Base-by-base conservation (phyloP, 306 rosid species). In the Vigna mungo region DNA sequence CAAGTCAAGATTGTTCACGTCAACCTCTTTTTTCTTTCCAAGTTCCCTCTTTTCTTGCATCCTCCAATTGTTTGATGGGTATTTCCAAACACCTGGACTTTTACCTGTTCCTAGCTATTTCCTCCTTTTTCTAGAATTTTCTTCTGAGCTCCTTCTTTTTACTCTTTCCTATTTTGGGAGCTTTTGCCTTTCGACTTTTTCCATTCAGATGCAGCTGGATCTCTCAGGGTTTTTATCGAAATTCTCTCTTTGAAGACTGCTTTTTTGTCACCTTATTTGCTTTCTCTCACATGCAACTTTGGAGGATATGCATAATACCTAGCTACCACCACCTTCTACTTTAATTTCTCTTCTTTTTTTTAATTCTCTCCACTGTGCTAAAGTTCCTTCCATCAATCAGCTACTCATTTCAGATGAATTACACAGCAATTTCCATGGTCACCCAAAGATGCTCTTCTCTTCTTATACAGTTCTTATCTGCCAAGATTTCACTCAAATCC, bases 201-300 rank as follows among this genome's bases (percentile, higher is more conserved):
- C 3, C 70, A 61, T 70, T 71, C 71, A 21, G 74, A 64, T 70
- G 81, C 67, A 25, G 53, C 58, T 69, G 65, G 84, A 84, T 84
- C 87, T 76, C 78, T 66, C 16, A 12, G 63, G 17, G 9, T 78
- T 34, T 77, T 37, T 72, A 13, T 62, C 37, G 14, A 34, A 71
- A 82, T 77, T 82, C 82, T 77, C 21, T 59, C 37, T 66, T 25
- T 66, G 8, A 15, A 58, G 1, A 63, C n/a, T 58, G 39, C 23
- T 81, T 41, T 67, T 71, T 71, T 18, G 30, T 47, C 30, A 37
- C 54, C 43, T 58, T 74, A 20, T 71, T 60, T 75, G 15, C 44
- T 74, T n/a, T 76, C 63, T 48, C 75, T 84, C 25, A 70, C 82
- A 80, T 80, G 77, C 87, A 80, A 76, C 61, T 78, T 67, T 59